These are phyloP conservation scores for Sophora flavescens DNA, from an alignment of 306 rosid species.

Conservation along the genomic window DNA sequence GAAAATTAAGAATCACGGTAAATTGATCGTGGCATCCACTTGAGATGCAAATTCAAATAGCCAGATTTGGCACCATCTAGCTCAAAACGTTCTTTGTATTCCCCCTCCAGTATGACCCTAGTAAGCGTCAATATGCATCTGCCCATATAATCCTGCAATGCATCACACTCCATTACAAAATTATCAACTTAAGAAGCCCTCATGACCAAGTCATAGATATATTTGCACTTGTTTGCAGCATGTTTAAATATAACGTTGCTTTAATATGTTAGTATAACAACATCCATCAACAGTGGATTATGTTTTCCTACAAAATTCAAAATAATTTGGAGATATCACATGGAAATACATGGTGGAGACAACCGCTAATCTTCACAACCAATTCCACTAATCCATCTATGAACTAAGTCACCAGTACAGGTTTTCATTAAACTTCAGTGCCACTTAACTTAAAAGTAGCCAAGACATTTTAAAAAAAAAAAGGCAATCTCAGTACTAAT, in stretches of 20 bases:
- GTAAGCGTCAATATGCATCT: conserved; percentile 92
- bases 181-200: conserved; percentile 6
- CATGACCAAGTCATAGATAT: neutral
- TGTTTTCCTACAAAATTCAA: neutral
- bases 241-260: neutral
- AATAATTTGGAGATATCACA: conserved; percentile 8
- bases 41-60: conserved; percentile 76
- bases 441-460: conserved; percentile 13
- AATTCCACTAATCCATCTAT: neutral
- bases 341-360: neutral
- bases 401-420: too few species aligned
- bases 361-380: neutral
- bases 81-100: conserved; percentile 75
- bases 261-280: neutral
- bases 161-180: conserved; percentile 25
- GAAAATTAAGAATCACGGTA: conserved; percentile 74
- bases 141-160: conserved; percentile 87
- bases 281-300: neutral
- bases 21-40: conserved; percentile 93
- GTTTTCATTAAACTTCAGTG: neutral
- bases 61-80: conserved; percentile 91
- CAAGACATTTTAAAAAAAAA: neutral
- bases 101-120: conserved; percentile 86
- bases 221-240: neutral
- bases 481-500: conserved; percentile 6